A percentile compares a stretch with the other conserved stretches of the same genome.
Conservation (phyloP, 2,329 filamentous ascomycete species). For the Erysiphe pulchra region DNA sequence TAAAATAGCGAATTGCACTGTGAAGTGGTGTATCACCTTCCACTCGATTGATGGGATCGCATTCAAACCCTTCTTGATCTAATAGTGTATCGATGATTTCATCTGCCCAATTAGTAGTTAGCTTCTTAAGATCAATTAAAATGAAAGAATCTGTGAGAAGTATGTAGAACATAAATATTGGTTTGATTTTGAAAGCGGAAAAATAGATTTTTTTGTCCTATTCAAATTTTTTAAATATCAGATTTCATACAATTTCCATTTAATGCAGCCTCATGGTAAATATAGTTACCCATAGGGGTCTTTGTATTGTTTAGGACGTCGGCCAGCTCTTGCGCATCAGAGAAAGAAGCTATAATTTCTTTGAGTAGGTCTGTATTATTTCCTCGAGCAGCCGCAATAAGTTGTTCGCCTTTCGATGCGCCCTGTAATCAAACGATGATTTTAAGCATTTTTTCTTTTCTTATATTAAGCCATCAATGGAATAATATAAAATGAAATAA, state of each 20-base stretch:
- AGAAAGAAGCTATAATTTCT: constrained; percentile 38
- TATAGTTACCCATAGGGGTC: constrained; percentile 66
- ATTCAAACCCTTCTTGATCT: constrained; percentile 64
- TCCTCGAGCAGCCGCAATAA: constrained; percentile 78
- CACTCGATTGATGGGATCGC: constrained; percentile 46
- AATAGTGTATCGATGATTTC: constrained; percentile 62
- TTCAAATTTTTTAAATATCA: background rate
- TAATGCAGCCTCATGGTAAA: constrained; percentile 69
- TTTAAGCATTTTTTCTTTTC: no score
- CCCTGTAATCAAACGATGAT: constrained; percentile 27
- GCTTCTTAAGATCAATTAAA: background rate
- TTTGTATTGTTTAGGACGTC: constrained; percentile 63
- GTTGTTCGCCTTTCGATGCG: constrained; percentile 58
- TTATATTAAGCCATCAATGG: no score
- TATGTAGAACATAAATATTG: background rate
- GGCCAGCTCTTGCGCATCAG: constrained; percentile 34
- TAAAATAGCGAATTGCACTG: constrained; percentile 52
- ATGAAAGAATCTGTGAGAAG: background rate
- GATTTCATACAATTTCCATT: constrained; percentile 54
- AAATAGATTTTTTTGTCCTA: no score
- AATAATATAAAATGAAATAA: background rate
- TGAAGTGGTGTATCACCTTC: constrained; percentile 62
- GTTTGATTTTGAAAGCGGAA: background rate
- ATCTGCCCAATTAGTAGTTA: constrained; percentile 20
- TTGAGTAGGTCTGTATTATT: constrained; percentile 73